These are phyloP conservation scores for Microdochium nivale DNA, from an alignment of 2,329 filamentous ascomycete genomes.

Conservation along the genomic window DNA sequence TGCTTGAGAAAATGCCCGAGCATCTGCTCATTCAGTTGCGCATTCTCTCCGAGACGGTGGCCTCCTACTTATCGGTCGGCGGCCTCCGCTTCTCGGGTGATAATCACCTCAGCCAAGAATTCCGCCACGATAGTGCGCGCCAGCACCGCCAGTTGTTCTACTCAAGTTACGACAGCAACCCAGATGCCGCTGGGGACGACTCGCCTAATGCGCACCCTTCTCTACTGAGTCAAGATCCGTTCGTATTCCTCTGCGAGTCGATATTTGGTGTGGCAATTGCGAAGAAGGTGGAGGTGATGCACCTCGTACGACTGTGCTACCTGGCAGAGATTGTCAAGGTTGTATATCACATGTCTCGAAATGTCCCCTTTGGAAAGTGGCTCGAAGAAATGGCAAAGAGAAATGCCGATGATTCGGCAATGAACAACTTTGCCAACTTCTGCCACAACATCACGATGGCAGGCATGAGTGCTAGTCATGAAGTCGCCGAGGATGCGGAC, in stretches of 20 bases:
- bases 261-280: constrained; percentile 62
- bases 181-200: constrained; percentile 28
- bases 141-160: constrained; percentile 73
- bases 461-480: constrained; percentile 31
- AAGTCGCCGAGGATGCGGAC: constrained; percentile 19
- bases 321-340: constrained; percentile 86
- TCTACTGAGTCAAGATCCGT: constrained; percentile 61
- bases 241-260: constrained; percentile 74
- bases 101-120: constrained; percentile 58
- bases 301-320: constrained; percentile 79
- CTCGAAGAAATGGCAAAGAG: constrained; percentile 33
- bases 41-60: constrained; percentile 78
- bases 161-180: constrained; percentile 40
- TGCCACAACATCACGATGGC: constrained; percentile 38
- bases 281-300: constrained; percentile 64
- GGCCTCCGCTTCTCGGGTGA: constrained; percentile 53
- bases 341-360: constrained; percentile 49
- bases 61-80: constrained; percentile 75
- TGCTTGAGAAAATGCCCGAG: constrained; percentile 78
- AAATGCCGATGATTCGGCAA: constrained; percentile 32
- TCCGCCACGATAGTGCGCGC: constrained; percentile 56
- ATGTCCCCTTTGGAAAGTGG: constrained; percentile 42
- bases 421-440: constrained; percentile 48
- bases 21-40: constrained; percentile 79
- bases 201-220: constrained; percentile 39